These are phyloP conservation scores for Ophioceras dolichostomum DNA, from an alignment of 2,329 filamentous ascomycete genomes.

Conservation along the genomic window DNA sequence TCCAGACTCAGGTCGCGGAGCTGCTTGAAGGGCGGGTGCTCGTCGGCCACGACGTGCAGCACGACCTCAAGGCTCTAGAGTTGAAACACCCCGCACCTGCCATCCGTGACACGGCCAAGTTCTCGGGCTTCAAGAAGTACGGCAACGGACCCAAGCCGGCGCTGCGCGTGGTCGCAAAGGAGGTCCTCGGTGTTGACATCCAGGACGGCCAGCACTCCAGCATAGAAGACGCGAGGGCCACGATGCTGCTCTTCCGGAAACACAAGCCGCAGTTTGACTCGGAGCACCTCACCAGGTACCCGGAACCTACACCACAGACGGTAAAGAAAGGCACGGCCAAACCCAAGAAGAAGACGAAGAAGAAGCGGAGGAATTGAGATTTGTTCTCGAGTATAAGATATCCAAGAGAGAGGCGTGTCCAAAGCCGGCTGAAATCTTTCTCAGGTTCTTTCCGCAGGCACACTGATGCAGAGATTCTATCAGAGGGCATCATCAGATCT, in stretches of 20 bases:
- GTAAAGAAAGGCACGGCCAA: constrained; percentile 16
- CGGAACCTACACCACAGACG: constrained; percentile 15
- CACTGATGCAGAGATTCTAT: too few species aligned
- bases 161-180: constrained; percentile 43
- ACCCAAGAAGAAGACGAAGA: constrained; percentile 28
- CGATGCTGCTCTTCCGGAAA: constrained; percentile 78
- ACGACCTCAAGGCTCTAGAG: constrained; percentile 64
- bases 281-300: constrained; percentile 60
- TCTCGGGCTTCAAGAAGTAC: constrained; percentile 61
- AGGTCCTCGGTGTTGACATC: constrained; percentile 48
- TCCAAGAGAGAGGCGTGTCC: too few species aligned
- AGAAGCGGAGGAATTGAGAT: constrained; percentile 22
- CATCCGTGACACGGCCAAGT: constrained; percentile 74
- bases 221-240: constrained; percentile 70
- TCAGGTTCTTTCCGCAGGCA: too few species aligned
- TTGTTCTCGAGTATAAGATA: too few species aligned
- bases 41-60: constrained; percentile 72
- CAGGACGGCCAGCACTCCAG: constrained; percentile 54
- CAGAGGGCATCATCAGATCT: too few species aligned
- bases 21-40: constrained; percentile 62
- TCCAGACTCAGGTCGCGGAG: constrained; percentile 58
- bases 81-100: constrained; percentile 68
- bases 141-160: constrained; percentile 56
- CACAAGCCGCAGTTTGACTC: constrained; percentile 78
- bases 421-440: too few species aligned